Evolutionary conservation across 805 yeast species (phyloP).

Genomic region (Pachysolen tannophilus): DNA sequence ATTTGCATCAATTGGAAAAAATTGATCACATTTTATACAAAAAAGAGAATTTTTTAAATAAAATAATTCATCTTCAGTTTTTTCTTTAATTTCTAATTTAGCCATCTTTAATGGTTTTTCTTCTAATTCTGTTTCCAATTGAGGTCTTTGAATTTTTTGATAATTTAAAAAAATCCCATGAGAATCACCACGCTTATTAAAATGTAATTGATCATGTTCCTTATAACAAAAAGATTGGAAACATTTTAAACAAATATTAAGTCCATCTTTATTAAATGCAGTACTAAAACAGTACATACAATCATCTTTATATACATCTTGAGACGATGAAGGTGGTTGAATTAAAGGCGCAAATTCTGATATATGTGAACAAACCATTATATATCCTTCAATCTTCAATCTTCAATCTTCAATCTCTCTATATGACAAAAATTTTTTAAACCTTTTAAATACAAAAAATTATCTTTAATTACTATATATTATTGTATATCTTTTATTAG

Average conservation of each 20-base stretch:
- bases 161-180: conserved; percentile 58
- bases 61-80: conserved; percentile 54
- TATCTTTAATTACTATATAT: too few relatives aligned
- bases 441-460: too few relatives aligned
- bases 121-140: conserved; percentile 18
- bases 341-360: conserved; percentile 6
- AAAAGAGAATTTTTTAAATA: conserved; percentile 36
- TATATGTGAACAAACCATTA: neutral
- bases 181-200: conserved; percentile 30
- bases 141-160: conserved; percentile 40
- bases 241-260: conserved; percentile 71
- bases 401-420: too few relatives aligned
- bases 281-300: conserved; percentile 83
- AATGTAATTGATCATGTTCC: conserved; percentile 53
- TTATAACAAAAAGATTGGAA: conserved; percentile 67
- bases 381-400: too few relatives aligned
- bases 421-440: too few relatives aligned
- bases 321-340: conserved; percentile 20
- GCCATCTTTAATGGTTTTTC: conserved; percentile 38
- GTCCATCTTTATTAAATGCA: conserved; percentile 43
- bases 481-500: too few relatives aligned
- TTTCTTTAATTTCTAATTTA: conserved; percentile 61
- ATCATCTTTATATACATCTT: conserved; percentile 72
- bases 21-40: conserved; percentile 23
- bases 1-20: conserved; percentile 20